Evolutionary conservation across 768 basidiomycete genomes (phyloP), one percentile per base, ranked within the genome.

Genomic region (Hydnum rufescens): DNA sequence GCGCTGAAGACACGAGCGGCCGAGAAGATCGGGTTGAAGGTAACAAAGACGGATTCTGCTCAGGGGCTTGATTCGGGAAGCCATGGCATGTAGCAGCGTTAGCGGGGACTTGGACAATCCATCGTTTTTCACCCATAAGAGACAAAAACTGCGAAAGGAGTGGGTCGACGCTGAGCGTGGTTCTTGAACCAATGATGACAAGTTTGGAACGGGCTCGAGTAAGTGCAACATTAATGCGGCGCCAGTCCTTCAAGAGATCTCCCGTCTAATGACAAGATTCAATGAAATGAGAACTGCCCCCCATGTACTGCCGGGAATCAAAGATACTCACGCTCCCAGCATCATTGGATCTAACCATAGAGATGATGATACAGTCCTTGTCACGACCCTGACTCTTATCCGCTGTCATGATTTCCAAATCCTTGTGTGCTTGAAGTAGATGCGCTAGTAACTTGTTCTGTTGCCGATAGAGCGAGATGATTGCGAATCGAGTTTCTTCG

Each of bases 331-430:
- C n/a, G 30, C 61, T 89, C 89, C 79, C 79, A 0, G 68, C 66
- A 39, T 80, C 77, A 58, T 99, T 97, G 0, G 86, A 87, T 54
- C 88, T 71, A 3, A 93, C 90, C 71, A 97, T 76, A 19, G 88
- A 90, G 51, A 97, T 81, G 57, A 99, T 71, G 54, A 97, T 78
- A 62, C 86, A 89, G 44, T 93, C 88, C 63, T 99, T 97, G 66
- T 99, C 93, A 47, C 93, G 68, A 0, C 93, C 92, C 65, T 95
- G 92, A 64, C 83, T 87, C 53, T 78, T 80, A 66, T 97, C 93
- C 3, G 88, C 90, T 0, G 92, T 97, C 54, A 93, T 66, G 46
- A 90, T 75, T 64, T 97, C 92, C 13, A 93, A 69, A 1, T 69
- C 74, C 34, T 71, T 69, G 53, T 68, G 69, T 42, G 64, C 65